Evolutionary conservation across 2,329 filamentous ascomycete genomes (phyloP), one percentile per base, ranked within the genome.

Genomic region (Neopestalotiopsis clavispora): DNA sequence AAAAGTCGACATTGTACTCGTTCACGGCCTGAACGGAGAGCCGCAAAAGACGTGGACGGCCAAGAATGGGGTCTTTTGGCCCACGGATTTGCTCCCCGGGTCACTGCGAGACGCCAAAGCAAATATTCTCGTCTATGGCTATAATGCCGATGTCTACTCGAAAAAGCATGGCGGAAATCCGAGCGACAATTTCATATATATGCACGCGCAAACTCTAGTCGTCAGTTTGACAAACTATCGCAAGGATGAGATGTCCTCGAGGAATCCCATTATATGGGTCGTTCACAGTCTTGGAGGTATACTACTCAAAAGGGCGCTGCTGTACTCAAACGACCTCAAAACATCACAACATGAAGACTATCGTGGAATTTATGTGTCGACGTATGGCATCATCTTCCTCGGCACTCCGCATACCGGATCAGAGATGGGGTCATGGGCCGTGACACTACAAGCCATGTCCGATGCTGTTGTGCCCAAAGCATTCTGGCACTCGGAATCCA

Each of bases 331-430:
- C 72, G 90, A 89, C 73, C 77, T 92, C 13, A 84, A 83, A 7
- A 85, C 84, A 56, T 84, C 86, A 68, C 85, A 89, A 72, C 86
- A 90, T 49, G 88, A 92, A 70, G 86, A 91, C 67, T 85, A 89
- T 45, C 87, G 91, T 23, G 91, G 90, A 12, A 88, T 94, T 66
- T 94, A 87, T 72, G 86, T 94, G 10, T 94, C 91, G 1, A 94
- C 92, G 0, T 94, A 91, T 75, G 92, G 90, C 30, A 88, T 94
- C 68, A 84, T 94, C 42, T 95, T 95, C 77, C 84, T 95, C 34
- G 92, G 92, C 14, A 95, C 92, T 14, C 92, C 92, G 6, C 92
- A 94, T 77, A 88, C 86, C 20, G 92, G 92, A 9, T 89, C 91
- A 1, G 90, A 90, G 71, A 80, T 90, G 1, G 92, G 91, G 1